Evolutionary conservation across 495 filamentous ascomycete genomes (phyloP), one percentile per base, ranked within the genome.

Genomic region (Entonaema liquescens): DNA sequence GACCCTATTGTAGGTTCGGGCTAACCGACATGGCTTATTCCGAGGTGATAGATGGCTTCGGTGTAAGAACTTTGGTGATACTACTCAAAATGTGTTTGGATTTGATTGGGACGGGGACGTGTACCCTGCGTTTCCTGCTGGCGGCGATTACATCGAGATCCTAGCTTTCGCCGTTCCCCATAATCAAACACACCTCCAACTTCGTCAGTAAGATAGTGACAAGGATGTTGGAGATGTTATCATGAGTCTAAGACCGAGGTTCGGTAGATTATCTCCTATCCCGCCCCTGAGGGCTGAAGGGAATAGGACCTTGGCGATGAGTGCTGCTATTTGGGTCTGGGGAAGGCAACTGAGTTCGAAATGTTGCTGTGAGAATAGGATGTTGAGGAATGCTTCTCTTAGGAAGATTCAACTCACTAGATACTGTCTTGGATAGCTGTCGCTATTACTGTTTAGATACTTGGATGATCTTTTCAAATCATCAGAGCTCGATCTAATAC

Each of bases 11-110:
- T 57, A 50, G 47, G 35, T 17, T 56, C 5, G 56, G 50, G 36
- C 54, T 23, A 42, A 26, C 23, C 15, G n/a, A 58, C 42, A 68
- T 50, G 56, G 40, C 66, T 40, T n/a, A 12, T 44, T 57, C 17
- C 19, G n/a, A 54, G 26, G 35, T 36, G 9, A 35, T 29, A 40
- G 13, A 17, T 50, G 50, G n/a, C 35, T 33, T 68, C 50, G 58
- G 57, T 28, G 29, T 57, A 56, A 65, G 31, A 52, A 49, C 9
- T 62, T 12, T 19, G 50, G 6, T 15, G 23, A 3, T 33, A 49
- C 29, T 50, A 44, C 40, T 57, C 29, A 49, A 65, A 62, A 71
- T 71, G 62, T 66, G 68, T 67, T 35, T 25, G 23, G n/a, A n/a
- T 59, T 35, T 71, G 68, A 71, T 71, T 71, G 68, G 68, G 62